Evolutionary conservation across 2,329 filamentous ascomycete genomes (phyloP), one percentile per base, ranked within the genome.

Genomic region (Colletotrichum shisoi): DNA sequence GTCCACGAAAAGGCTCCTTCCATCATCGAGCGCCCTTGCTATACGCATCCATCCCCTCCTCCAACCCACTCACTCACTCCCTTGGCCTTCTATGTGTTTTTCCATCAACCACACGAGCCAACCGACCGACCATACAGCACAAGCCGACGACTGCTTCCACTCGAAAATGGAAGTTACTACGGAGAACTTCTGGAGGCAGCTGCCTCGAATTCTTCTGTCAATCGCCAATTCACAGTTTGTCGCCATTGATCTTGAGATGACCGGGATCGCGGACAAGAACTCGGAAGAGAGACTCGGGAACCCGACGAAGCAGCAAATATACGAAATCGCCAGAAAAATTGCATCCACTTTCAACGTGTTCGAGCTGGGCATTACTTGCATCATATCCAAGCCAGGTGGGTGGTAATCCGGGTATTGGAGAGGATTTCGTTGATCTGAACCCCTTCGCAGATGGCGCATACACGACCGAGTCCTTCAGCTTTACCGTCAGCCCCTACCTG

Each of bases 231-330:
- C 77, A 0, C 68, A 73, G 0, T 79, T 74, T 62, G 72, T 79
- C 0, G 70, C 76, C 7, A 70, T 81, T 4, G 78, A 80, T 56
- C 54, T 80, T 44, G 78, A 80, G 70, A 80, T 80, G 77, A 63
- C 63, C 9, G 45, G 61, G 2, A 63, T n/a, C 52, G 61, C n/a
- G 11, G 69, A 37, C 51, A 45, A 51, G 7, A 48, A 6, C 48
- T 69, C 31, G 21, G 69, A 27, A 46, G 48, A 4, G 24, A 62
- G 37, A 31, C 31, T 2, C 12, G 24, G n/a, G 13, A 44, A 19
- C 56, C 49, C 17, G 0, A 31, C 19, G 1, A 44, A 46, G 17
- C 44, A 69, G 15, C 56, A 74, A 2, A 62, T 59, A 4, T 81
- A 80, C 57, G 52, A 70, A 3, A 52, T 69, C 9, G 72, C 73